Evolutionary conservation across 106 monocot genomes (phyloP).

Genomic region (Dioscorea zingiberensis): DNA sequence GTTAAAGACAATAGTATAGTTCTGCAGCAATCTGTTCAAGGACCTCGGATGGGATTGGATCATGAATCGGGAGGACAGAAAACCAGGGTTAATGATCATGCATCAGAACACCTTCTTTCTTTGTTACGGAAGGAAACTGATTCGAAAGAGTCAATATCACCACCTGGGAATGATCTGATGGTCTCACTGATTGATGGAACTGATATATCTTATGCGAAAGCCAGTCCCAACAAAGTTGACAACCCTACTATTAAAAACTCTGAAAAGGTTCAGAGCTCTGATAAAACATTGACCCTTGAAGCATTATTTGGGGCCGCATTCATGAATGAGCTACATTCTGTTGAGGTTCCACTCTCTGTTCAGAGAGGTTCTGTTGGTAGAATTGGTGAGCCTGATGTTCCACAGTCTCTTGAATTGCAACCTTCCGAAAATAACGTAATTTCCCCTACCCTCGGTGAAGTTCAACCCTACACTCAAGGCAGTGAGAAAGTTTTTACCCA

Average conservation of each 20-base stretch:
- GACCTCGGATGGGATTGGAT: conserved; percentile 11
- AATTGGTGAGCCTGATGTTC: conserved; percentile 2
- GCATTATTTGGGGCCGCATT: conserved; percentile 79
- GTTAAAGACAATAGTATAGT: conserved; percentile 18
- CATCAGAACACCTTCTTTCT: conserved; percentile 82
- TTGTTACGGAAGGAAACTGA: conserved; percentile 53
- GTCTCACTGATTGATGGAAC: conserved; percentile 3
- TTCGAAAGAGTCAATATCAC: conserved; percentile 16
- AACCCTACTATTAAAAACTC: conserved; percentile 14
- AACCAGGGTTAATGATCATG: conserved; percentile 42
- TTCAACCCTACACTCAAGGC: conserved; percentile 15
- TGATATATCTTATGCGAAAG: conserved; percentile 10
- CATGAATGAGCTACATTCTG: conserved; percentile 91
- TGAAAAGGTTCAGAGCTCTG: conserved; percentile 25
- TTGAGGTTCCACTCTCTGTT: conserved; percentile 69
- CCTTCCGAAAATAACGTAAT: conserved; percentile 8
- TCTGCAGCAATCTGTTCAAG: conserved; percentile 4
- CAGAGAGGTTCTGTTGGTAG: conserved; percentile 29
- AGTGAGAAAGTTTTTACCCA: background rate
- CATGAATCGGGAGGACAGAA: conserved; percentile 24
- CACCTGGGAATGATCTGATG: conserved; percentile 8
- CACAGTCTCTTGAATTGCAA: conserved; percentile 11
- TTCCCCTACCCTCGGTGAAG: conserved; percentile 6
- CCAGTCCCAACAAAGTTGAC: conserved; percentile 5
- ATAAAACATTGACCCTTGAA: conserved; percentile 53